Evolutionary conservation across 345 rosid species (phyloP).

Genomic region (Isatis tinctoria): DNA sequence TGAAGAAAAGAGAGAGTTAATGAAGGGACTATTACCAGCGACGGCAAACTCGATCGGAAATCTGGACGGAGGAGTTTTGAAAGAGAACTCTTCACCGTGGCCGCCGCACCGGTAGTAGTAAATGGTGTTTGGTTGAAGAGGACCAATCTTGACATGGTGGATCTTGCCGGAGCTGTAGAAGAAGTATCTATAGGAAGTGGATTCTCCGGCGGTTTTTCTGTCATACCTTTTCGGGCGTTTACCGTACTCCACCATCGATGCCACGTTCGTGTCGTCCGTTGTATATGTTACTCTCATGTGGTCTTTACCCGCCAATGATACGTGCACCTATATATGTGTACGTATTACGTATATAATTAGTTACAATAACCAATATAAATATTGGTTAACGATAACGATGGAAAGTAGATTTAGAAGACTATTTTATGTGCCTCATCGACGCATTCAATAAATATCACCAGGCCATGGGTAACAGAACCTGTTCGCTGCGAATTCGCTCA

Average conservation of each 20-base stretch:
- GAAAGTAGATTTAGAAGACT: no score
- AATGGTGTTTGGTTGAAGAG: constrained; percentile 52
- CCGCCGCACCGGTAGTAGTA: constrained; percentile 85
- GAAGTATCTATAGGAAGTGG: constrained; percentile 57
- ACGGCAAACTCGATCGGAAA: constrained; percentile 71
- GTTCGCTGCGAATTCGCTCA: neutral
- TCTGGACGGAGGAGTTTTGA: constrained; percentile 68
- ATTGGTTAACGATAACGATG: neutral
- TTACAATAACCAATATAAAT: neutral
- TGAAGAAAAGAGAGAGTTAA: neutral
- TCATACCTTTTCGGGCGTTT: constrained; percentile 43
- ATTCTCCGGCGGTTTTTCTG: constrained; percentile 40
- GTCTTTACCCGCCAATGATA: constrained; percentile 59
- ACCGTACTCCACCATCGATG: constrained; percentile 68
- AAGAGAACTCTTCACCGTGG: constrained; percentile 68
- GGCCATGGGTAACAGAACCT: neutral
- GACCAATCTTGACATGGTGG: constrained; percentile 81
- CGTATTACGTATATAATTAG: neutral
- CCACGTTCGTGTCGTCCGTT: constrained; percentile 43
- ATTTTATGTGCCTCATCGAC: no score
- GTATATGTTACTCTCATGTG: constrained; percentile 67
- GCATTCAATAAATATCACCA: no score
- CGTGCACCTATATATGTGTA: constrained; percentile 49
- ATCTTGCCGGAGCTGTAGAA: constrained; percentile 69
- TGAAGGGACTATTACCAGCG: constrained; percentile 44